Evolutionary conservation across 306 rosid species (phyloP).

Genomic region (Ziziphus jujuba): DNA sequence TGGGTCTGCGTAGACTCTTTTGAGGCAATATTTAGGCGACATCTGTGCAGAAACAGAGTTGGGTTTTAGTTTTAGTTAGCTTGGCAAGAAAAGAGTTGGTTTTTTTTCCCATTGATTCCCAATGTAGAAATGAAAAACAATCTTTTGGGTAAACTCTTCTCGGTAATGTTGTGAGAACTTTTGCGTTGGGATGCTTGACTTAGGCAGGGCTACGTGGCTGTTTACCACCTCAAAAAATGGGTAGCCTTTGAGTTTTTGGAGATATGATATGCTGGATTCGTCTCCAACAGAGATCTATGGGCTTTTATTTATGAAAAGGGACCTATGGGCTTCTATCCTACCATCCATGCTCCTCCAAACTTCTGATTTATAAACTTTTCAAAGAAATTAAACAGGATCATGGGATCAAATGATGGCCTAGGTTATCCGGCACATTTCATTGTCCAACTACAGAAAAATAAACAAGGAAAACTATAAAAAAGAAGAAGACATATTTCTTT

Average conservation of each 20-base stretch:
- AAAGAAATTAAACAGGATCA: too few species aligned
- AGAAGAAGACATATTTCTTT: too few species aligned
- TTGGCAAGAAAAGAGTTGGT: too few species aligned
- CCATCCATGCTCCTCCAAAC: too few species aligned
- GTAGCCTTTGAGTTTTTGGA: too few species aligned
- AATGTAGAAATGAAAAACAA: constrained; percentile 5
- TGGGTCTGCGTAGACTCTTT: constrained; percentile 19
- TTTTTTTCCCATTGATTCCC: neutral
- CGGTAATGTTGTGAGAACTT: constrained; percentile 5
- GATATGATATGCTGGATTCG: too few species aligned
- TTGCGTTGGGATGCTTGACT: constrained; percentile 18
- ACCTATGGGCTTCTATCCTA: too few species aligned
- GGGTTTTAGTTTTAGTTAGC: constrained; percentile 1
- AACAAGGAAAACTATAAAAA: too few species aligned
- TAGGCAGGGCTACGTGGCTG: constrained; percentile 23
- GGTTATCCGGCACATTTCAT: neutral
- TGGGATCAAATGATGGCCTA: constrained; percentile 1
- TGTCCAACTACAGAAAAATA: too few species aligned
- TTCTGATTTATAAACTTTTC: too few species aligned
- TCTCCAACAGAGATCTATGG: too few species aligned
- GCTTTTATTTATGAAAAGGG: too few species aligned
- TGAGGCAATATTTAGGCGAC: constrained; percentile 12
- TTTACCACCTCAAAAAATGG: neutral
- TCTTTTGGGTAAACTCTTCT: constrained; percentile 27
- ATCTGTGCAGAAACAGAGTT: constrained; percentile 15